Conservation (phyloP, 176 grass and related monocot genomes). For the Zoysia pacifica region DNA sequence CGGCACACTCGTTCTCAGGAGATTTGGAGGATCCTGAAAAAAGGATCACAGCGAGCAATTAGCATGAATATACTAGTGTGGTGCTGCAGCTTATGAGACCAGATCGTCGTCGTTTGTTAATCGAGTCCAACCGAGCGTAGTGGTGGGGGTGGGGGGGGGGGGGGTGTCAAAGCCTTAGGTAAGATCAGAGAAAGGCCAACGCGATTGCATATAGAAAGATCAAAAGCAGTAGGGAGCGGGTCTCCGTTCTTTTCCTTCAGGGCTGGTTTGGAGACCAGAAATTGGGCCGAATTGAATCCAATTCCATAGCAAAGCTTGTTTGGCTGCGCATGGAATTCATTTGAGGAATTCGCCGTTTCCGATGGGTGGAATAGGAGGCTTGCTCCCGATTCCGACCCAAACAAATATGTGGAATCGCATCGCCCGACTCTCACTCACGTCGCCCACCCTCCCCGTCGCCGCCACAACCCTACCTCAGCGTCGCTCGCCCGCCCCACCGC, state of each 20-base stretch:
- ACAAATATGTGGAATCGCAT: too few species aligned
- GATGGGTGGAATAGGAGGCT: too few species aligned
- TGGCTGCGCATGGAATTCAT: too few species aligned
- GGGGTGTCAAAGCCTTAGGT: conserved; percentile 35
- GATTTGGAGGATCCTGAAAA: conserved; percentile 30
- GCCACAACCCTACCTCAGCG: too few species aligned
- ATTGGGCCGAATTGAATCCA: too few species aligned
- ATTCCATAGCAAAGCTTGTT: too few species aligned
- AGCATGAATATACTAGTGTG: conserved; percentile 4
- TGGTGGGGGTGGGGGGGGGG: background rate
- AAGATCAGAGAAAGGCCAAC: background rate
- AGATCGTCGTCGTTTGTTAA: conserved; percentile 31
- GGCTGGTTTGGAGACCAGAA: too few species aligned
- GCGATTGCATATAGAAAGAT: conserved; percentile 21
- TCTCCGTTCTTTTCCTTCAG: conserved; percentile 4
- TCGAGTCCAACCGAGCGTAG: conserved; percentile 28
- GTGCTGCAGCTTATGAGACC: background rate
- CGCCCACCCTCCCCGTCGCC: too few species aligned
- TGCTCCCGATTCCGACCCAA: too few species aligned
- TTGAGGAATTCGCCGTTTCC: too few species aligned
- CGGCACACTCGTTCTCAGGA: conserved; percentile 12
- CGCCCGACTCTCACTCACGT: too few species aligned
- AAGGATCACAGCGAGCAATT: conserved; percentile 21
- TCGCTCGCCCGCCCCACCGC: too few species aligned
- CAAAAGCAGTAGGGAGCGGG: conserved; percentile 20